Base-by-base conservation (phyloP, 371 early-diverging fungal species). In the Coemansia sp. region DNA sequence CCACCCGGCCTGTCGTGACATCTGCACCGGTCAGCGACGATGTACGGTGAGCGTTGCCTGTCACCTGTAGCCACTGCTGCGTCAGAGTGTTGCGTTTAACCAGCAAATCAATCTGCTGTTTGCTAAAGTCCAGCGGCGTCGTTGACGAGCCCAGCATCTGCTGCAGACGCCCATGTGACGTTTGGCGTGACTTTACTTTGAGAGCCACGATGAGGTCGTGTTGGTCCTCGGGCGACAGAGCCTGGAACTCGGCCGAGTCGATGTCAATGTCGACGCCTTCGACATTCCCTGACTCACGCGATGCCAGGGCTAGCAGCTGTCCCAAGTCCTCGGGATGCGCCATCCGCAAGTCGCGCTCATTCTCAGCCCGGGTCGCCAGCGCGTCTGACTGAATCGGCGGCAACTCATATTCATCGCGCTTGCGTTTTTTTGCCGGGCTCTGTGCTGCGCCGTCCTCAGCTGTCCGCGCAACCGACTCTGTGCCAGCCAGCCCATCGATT, bases 181-280 rank as follows among this genome's bases (percentile, higher is more conserved):
- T 90, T 63, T 90, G 89, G 1, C 99, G 83, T 4, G 94, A 92
- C 49, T 87, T 86, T 12, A 85, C 75, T 61, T 90, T 94, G n/a
- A 94, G 77, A 21, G 93, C 94, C 36, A 90, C 85, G 17, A 98
- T 85, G 23, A 98, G 84, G 74, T 96, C 96, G 77, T 94, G 92
- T 76, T 95, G 96, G 13, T 90, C 79, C 66, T 94, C 95, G 0
- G 90, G 73, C 1, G 97, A 91, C n/a, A 97, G 80, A 0, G 85
- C 73, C 32, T 84, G 69, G 78, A 97, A 96, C 3, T 80, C 84
- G 3, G 86, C 87, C 0, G 93, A 91, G 60, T 96, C 92, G 21
- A 93, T 85, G 65, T 94, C 86, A 3, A 92, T 55, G 9, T 83
- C 83, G 1, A 81, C 65, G 59, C 78, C 82, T 58, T 61, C 78